These are phyloP conservation scores for Chytriomyces hyalinus DNA, from an alignment of 192 early-diverging fungal species.

Conservation along the genomic window DNA sequence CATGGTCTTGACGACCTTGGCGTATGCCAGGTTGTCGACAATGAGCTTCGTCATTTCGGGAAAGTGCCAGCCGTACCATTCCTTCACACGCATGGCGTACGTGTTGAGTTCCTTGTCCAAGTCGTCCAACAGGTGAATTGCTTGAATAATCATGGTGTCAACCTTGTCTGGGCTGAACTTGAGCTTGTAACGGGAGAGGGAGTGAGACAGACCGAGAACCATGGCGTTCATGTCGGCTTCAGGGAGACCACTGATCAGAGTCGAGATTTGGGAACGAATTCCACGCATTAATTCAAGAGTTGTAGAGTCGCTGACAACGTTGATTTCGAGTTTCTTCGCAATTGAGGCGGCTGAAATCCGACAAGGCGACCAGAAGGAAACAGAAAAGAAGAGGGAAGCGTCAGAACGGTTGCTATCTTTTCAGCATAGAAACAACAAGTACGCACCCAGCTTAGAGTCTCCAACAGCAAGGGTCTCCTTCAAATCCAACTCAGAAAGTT, in stretches of 20 bases:
- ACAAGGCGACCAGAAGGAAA: not conserved
- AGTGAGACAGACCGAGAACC: conserved; percentile 98
- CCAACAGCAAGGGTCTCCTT: conserved; percentile 91
- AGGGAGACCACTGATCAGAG: conserved; percentile 85
- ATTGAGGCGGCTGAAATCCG: conserved; percentile 55
- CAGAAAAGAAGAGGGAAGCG: not conserved
- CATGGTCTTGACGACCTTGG: conserved; percentile 87
- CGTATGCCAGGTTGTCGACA: conserved; percentile 93
- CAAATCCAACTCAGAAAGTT: conserved; percentile 84
- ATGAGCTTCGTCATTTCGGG: conserved; percentile 97
- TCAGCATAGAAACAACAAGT: not conserved
- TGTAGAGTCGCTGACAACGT: conserved; percentile 79
- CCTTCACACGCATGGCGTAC: conserved; percentile 96
- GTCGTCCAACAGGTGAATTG: conserved; percentile 94
- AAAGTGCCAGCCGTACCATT: conserved; percentile 99
- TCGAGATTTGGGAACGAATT: conserved; percentile 91
- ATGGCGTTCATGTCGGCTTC: conserved; percentile 91
- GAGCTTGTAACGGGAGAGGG: conserved; percentile 98
- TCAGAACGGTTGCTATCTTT: not conserved
- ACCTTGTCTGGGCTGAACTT: conserved; percentile 99
- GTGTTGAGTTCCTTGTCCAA: conserved; percentile 99
- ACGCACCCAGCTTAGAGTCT: conserved; percentile 90
- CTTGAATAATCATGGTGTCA: conserved; percentile 99
- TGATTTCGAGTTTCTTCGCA: conserved; percentile 85
- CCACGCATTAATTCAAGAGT: conserved; percentile 94